phyloP scores from a whole-genome alignment of 2,329 filamentous ascomycete genomes.

The Fusarium sp. region DNA sequence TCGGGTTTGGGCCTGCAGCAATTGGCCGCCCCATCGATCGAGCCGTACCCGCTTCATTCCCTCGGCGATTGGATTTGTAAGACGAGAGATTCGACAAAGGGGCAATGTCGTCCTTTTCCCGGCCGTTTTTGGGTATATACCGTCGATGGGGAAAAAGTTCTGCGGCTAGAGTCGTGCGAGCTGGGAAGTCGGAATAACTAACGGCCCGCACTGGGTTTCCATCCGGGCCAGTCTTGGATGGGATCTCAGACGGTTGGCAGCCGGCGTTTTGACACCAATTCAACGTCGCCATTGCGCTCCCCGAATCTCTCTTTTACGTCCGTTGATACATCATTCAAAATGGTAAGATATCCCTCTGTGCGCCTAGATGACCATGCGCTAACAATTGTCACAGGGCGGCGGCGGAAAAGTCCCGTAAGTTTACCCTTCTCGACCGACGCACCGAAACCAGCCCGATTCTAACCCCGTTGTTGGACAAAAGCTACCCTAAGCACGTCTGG shows the following conservation, averaged over 20 bases:
- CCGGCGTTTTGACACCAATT: conserved; percentile 30
- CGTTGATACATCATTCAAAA: conserved; percentile 58
- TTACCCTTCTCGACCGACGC: conserved; percentile 29
- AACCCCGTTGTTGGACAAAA: conserved; percentile 49
- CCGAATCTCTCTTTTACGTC: conserved; percentile 42
- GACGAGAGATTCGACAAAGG: conserved; percentile 25
- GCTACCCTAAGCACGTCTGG: conserved; percentile 99
- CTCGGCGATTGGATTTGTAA: conserved; percentile 13
- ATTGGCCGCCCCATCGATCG: conserved; percentile 53
- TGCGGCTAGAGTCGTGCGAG: conserved; percentile 50
- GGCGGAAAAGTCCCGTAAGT: conserved; percentile 72
- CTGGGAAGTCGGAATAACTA: conserved; percentile 39
- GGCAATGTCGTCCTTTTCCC: conserved; percentile 20
- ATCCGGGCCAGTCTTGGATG: conserved; percentile 21
- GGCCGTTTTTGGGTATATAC: conserved; percentile 6
- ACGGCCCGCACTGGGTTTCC: conserved; percentile 38
- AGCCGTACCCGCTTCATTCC: conserved; percentile 55
- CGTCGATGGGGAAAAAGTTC: conserved; percentile 50
- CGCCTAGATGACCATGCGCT: conserved; percentile 44
- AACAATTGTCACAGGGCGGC: conserved; percentile 69
- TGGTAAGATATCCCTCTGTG: conserved; percentile 56
- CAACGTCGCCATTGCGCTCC: conserved; percentile 47
- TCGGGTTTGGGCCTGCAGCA: conserved; percentile 49
- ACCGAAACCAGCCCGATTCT: conserved; percentile 31
- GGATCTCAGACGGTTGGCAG: conserved; percentile 31